These are phyloP conservation scores for Phytophthora syringae DNA, from an alignment of 352 stramenopile genomes.

Conservation along the genomic window DNA sequence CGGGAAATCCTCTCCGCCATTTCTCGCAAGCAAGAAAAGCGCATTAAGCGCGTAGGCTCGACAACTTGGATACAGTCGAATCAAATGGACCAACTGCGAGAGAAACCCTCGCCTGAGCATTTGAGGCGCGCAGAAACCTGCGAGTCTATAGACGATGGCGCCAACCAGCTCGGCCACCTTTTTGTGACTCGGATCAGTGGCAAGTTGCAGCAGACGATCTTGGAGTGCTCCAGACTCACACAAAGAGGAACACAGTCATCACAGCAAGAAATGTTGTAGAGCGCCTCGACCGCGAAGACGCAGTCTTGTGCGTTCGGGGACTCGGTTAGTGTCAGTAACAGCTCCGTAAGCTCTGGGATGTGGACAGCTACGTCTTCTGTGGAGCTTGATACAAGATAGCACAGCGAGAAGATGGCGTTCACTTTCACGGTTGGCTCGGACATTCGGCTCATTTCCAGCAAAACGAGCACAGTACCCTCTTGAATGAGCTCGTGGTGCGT, in stretches of 20 bases:
- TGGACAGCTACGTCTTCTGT: slow-evolving; percentile 57
- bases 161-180: slow-evolving; percentile 57
- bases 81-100: slow-evolving; percentile 53
- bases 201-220: slow-evolving; percentile 48
- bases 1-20: slow-evolving; percentile 56
- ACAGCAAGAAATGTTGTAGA: slow-evolving; percentile 84
- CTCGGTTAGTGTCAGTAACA: slow-evolving; percentile 58
- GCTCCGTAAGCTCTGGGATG: slow-evolving; percentile 58
- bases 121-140: slow-evolving; percentile 25
- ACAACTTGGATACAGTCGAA: slow-evolving; percentile 47
- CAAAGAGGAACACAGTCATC: slow-evolving; percentile 67
- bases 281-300: slow-evolving; percentile 62
- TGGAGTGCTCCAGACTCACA: slow-evolving; percentile 41
- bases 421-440: slow-evolving; percentile 57
- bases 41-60: slow-evolving; percentile 61
- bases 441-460: slow-evolving; percentile 69
- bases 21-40: slow-evolving; percentile 55
- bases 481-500: slow-evolving; percentile 80
- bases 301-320: slow-evolving; percentile 38
- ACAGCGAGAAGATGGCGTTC: slow-evolving; percentile 73
- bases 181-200: slow-evolving; percentile 28
- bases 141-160: slow-evolving; percentile 64
- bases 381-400: slow-evolving; percentile 69
- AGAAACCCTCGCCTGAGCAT: slow-evolving; percentile 60
- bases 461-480: slow-evolving; percentile 50